These are phyloP conservation scores for Leccinum pachyderme DNA, from an alignment of 1,284 basidiomycete genomes.

Conservation along the genomic window DNA sequence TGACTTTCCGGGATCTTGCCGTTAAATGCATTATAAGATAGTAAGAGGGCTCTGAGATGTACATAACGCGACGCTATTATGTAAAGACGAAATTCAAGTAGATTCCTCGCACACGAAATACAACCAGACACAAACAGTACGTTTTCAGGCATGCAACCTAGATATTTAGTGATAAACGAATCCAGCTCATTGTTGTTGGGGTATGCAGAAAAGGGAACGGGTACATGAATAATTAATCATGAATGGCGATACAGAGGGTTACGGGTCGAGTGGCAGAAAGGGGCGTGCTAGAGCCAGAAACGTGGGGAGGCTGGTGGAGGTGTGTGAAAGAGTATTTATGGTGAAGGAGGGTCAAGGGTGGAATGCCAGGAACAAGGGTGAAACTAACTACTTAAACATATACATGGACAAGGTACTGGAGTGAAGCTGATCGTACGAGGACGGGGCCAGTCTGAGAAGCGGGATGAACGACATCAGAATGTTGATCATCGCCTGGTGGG, in stretches of 20 bases:
- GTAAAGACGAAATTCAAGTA: too few species aligned
- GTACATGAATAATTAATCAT: constrained; percentile 20
- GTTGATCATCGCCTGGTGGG: constrained; percentile 43
- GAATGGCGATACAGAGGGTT: constrained; percentile 14
- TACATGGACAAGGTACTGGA: background rate
- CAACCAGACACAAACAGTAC: background rate
- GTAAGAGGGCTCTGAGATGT: too few species aligned
- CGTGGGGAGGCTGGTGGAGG: constrained; percentile 5
- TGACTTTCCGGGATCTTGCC: too few species aligned
- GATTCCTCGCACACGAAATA: too few species aligned
- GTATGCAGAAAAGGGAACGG: constrained; percentile 4
- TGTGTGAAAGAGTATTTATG: constrained; percentile 15
- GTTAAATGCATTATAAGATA: too few species aligned
- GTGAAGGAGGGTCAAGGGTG: background rate
- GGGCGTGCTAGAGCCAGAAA: constrained; percentile 3
- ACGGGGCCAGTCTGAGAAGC: background rate
- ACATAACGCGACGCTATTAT: too few species aligned
- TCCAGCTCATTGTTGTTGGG: background rate
- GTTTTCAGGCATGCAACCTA: background rate
- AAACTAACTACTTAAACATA: constrained; percentile 10
- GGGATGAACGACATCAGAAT: background rate
- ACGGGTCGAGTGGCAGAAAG: background rate
- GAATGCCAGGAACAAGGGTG: constrained; percentile 6
- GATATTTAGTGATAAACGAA: background rate
- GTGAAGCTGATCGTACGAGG: background rate